Percentiles rank a stretch among this genome's conserved stretches.
Evolutionary conservation across 345 rosid genomes (phyloP).

Genomic region (Aethionema arabicum): DNA sequence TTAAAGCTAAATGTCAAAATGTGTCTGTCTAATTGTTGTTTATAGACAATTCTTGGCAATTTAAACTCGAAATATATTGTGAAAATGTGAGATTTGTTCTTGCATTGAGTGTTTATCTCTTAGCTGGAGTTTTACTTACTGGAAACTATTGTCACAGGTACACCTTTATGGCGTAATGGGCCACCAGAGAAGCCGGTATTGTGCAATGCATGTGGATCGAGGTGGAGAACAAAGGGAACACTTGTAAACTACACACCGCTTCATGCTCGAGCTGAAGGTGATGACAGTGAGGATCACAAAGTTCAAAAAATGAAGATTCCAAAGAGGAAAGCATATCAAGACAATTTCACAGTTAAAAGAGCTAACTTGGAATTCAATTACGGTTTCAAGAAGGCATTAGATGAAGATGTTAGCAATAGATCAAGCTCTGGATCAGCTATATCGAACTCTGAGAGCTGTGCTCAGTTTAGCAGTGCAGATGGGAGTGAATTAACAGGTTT

Average conservation of each 20-base stretch:
- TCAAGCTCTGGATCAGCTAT: constrained; percentile 99
- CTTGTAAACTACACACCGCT: constrained; percentile 54
- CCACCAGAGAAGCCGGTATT: constrained; percentile 64
- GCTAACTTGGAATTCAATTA: constrained; percentile 46
- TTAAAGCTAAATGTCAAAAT: not conserved
- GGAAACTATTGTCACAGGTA: constrained; percentile 38
- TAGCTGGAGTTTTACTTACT: not conserved
- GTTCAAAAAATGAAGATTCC: constrained; percentile 46
- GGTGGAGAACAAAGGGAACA: constrained; percentile 52
- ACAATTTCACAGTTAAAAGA: constrained; percentile 44
- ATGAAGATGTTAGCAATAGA: constrained; percentile 83
- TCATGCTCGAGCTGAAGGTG: constrained; percentile 54
- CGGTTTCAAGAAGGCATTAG: constrained; percentile 57
- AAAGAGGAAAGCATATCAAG: constrained; percentile 67
- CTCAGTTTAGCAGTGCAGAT: constrained; percentile 61
- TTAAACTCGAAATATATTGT: not conserved
- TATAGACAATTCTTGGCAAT: no score
- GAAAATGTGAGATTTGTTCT: constrained; percentile 8
- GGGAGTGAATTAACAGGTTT: constrained; percentile 88
- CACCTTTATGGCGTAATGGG: constrained; percentile 71
- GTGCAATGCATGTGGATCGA: constrained; percentile 78
- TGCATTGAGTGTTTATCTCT: constrained; percentile 27
- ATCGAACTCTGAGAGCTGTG: constrained; percentile 96
- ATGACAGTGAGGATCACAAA: constrained; percentile 64
- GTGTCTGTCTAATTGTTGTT: not conserved